A percentile compares a stretch with the other conserved stretches of the same genome.
Evolutionary conservation across 306 rosid genomes (phyloP).

Genomic region (Arachis hypogaea): DNA sequence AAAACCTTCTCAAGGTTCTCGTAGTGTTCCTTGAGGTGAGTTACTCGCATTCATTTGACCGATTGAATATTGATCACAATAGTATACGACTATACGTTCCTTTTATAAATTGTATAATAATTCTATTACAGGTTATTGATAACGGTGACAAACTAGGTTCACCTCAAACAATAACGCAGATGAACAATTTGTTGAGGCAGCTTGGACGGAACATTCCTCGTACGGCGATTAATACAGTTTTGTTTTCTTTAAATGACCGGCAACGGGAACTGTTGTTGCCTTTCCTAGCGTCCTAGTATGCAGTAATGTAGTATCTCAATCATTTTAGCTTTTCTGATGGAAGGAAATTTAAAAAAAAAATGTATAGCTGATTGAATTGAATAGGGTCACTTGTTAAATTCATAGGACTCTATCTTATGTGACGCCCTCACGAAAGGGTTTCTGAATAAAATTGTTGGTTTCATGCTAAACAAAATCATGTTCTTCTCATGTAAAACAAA

Average conservation of each 20-base stretch:
- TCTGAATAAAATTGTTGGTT: background rate
- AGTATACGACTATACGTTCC: too few relatives aligned
- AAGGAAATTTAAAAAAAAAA: too few relatives aligned
- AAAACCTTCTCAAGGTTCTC: constrained; percentile 41
- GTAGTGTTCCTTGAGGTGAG: constrained; percentile 48
- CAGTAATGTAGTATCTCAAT: background rate
- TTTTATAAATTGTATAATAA: constrained; percentile 5
- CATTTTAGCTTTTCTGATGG: background rate
- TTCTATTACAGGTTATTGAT: constrained; percentile 37
- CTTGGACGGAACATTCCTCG: constrained; percentile 37
- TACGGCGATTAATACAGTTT: constrained; percentile 31
- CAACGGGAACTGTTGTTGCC: constrained; percentile 37
- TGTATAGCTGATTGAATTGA: background rate
- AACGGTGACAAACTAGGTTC: constrained; percentile 46
- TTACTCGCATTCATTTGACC: background rate
- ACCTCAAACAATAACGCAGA: constrained; percentile 37
- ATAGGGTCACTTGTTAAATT: background rate
- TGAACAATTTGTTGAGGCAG: constrained; percentile 39
- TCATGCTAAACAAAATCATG: background rate
- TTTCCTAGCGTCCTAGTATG: constrained; percentile 27
- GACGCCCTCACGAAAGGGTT: background rate
- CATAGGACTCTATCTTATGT: background rate
- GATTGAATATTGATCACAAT: constrained; percentile 2
- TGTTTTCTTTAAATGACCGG: constrained; percentile 38
- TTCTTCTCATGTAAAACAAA: background rate